Evolutionary conservation across 352 stramenopile species (phyloP).

Genomic region (Globisporangium takayamanum): DNA sequence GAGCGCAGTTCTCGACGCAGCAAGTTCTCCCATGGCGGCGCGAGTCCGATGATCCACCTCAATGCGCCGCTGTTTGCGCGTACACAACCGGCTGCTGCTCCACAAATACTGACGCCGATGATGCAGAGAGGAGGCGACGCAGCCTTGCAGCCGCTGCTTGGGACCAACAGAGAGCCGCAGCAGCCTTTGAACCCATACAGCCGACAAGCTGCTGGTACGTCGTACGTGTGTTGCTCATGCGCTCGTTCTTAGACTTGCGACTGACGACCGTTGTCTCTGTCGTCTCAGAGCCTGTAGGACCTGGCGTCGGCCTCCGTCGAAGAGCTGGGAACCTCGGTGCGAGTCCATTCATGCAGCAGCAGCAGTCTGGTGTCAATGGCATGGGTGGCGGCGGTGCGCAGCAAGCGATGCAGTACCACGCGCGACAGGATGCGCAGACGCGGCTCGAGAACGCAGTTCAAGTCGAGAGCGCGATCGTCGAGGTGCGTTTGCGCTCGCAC

Average conservation of each 20-base stretch:
- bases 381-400: constrained; percentile 22
- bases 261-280: constrained; percentile 2
- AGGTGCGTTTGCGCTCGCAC: constrained; percentile 29
- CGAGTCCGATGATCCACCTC: constrained; percentile 73
- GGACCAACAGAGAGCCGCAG: constrained; percentile 15
- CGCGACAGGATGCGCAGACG: constrained; percentile 62
- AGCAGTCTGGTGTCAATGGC: constrained; percentile 14
- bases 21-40: constrained; percentile 74
- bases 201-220: constrained; percentile 18
- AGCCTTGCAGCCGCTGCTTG: constrained; percentile 18
- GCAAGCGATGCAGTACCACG: constrained; percentile 55
- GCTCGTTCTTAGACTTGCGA: constrained; percentile 1
- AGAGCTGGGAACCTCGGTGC: constrained; percentile 47
- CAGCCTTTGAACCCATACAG: constrained; percentile 5
- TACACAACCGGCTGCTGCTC: constrained; percentile 16
- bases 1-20: constrained; percentile 69
- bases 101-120: constrained; percentile 11
- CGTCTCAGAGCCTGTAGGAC: constrained; percentile 7
- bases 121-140: constrained; percentile 17
- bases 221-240: neutral
- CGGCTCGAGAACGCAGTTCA: constrained; percentile 71
- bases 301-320: constrained; percentile 44
- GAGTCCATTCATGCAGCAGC: constrained; percentile 73
- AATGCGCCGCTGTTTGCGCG: constrained; percentile 70
- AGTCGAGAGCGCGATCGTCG: constrained; percentile 80